A percentile compares a stretch with the other conserved stretches of the same genome.
phyloP scores from a whole-genome alignment of 768 basidiomycete species.

The Boletus bicolor region DNA sequence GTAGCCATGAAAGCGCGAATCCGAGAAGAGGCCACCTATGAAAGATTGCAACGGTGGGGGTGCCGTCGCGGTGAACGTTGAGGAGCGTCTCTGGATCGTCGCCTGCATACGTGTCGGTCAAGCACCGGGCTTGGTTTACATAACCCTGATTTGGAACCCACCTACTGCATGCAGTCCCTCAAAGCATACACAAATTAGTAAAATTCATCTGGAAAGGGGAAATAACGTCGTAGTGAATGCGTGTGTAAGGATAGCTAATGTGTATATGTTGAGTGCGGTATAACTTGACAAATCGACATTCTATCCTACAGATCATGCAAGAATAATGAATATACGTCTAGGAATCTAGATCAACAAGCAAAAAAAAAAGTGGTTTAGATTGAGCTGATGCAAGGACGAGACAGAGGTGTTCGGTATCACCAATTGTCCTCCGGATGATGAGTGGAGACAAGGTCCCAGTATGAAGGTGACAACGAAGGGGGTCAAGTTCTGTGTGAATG shows the following conservation, averaged over 20 bases:
- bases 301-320: not conserved
- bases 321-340: not conserved
- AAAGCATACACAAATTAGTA: not conserved
- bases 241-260: not conserved
- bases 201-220: not conserved
- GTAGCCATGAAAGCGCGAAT: constrained; percentile 43
- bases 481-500: not conserved
- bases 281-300: no score
- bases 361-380: not conserved
- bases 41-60: constrained; percentile 6
- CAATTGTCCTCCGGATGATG: not conserved
- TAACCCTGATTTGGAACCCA: constrained; percentile 4
- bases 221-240: no score
- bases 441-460: no score
- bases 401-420: not conserved
- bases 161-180: no score
- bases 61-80: constrained; percentile 17
- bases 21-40: constrained; percentile 35
- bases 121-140: not conserved
- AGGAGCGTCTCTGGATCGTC: constrained; percentile 25
- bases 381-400: not conserved
- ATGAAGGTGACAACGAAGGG: not conserved
- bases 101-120: constrained; percentile 21
- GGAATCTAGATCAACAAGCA: not conserved
- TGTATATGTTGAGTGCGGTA: no score